Evolutionary conservation across 345 rosid genomes (phyloP), one percentile per base, ranked within the genome.

Genomic region (Syzygium oleosum): DNA sequence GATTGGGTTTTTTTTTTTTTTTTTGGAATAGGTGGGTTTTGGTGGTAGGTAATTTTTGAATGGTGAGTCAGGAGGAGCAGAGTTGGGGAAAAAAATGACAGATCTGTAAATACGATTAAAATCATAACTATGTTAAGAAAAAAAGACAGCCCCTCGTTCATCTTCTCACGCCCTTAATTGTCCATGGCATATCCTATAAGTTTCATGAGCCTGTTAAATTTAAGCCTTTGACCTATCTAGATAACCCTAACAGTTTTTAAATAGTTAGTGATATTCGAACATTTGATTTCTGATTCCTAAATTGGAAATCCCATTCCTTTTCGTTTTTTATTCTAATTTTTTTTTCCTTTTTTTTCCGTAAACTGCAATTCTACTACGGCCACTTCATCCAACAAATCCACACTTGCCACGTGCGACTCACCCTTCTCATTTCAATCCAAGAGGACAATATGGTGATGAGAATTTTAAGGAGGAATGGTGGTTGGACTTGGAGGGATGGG

Each of bases 141-240:
- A 0, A 3, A 38, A 1, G 2, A 29, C 5, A 29, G 15, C 29
- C 10, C 15, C 1, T 2, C 15, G 2, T 2, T 59, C 65, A 5
- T 29, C 16, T 59, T 59, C 34, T 43, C 46, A 3, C 46, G 6
- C 46, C 46, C 46, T 43, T 41, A 4, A 5, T 41, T 41, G 43
- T 41, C 43, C 68, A n/a, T 61, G 68, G 0, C 6, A 61, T 16
- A 61, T 61, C 68, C 13, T 61, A 61, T 61, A 12, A 61, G 25
- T 61, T 9, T 31, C 17, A n/a, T 61, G 9, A 61, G 14, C 68
- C 27, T n/a, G 6, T 61, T n/a, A 27, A 27, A 61, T 61, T n/a
- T 4, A n/a, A 13, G 34, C 34, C 27, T 61, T 13, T 61, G 8
- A 16, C 13, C 27, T 59, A 59, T 12, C 31, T 27, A 61, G 25